Percentiles rank a stretch among this genome's conserved stretches.
Evolutionary conservation across 257 asterid genomes (phyloP).

Genomic region (Nicotiana tabacum): DNA sequence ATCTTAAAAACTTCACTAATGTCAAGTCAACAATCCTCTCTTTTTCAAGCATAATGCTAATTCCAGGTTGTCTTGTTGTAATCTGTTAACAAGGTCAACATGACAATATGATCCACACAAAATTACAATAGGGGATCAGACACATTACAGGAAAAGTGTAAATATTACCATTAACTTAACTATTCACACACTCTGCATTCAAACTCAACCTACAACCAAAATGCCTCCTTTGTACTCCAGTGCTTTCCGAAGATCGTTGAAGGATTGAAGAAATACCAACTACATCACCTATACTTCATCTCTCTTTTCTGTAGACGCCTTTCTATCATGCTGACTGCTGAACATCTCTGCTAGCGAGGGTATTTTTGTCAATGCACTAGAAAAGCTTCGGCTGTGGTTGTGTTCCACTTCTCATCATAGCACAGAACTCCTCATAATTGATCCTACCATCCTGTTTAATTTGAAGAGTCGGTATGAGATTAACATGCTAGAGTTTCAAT

Average conservation of each 20-base stretch:
- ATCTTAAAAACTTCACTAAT: neutral
- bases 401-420: conserved; percentile 93
- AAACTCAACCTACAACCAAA: neutral
- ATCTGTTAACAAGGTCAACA: neutral
- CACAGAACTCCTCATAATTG: conserved; percentile 84
- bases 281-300: neutral
- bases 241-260: neutral
- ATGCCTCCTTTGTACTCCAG: neutral
- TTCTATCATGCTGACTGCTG: conserved; percentile 2
- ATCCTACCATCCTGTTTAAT: conserved; percentile 62
- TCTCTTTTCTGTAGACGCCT: neutral
- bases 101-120: neutral
- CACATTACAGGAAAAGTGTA: neutral
- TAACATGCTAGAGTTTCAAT: neutral
- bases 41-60: neutral
- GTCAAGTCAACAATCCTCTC: neutral
- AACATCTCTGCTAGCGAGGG: conserved; percentile 15
- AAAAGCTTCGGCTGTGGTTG: conserved; percentile 51
- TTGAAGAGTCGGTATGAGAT: conserved; percentile 4
- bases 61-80: neutral
- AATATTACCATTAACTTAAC: neutral
- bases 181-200: neutral
- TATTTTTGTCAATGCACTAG: conserved; percentile 19
- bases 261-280: neutral
- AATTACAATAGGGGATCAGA: neutral